These are phyloP conservation scores for Blastosporella zonata DNA, from an alignment of 1,284 basidiomycete genomes.

Conservation along the genomic window DNA sequence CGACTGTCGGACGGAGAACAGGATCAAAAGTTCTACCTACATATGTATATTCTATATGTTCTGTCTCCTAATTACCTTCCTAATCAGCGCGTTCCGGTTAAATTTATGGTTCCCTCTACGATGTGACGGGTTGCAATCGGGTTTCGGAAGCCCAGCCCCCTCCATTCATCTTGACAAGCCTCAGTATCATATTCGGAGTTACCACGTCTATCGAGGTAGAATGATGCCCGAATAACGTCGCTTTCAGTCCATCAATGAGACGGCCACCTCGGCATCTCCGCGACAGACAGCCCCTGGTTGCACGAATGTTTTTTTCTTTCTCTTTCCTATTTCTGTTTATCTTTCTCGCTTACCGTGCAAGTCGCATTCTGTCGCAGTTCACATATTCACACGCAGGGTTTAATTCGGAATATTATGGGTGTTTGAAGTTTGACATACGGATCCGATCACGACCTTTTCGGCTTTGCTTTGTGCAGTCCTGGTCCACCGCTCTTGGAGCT, in stretches of 20 bases:
- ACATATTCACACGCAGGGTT: too few relatives aligned
- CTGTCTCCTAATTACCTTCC: constrained; percentile 3
- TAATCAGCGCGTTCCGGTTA: constrained; percentile 10
- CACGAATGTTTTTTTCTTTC: constrained; percentile 5
- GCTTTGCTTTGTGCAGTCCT: background rate
- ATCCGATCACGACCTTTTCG: background rate
- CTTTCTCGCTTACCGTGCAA: constrained; percentile 4
- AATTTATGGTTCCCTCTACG: constrained; percentile 4
- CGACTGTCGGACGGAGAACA: constrained; percentile 1
- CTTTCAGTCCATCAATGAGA: background rate
- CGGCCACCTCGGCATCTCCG: constrained; percentile 4
- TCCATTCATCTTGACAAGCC: constrained; percentile 14
- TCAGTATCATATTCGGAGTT: constrained; percentile 16
- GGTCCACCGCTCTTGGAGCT: too few relatives aligned
- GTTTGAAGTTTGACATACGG: constrained; percentile 5
- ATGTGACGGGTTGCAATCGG: constrained; percentile 5
- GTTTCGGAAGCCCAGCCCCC: background rate
- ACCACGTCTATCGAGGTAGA: constrained; percentile 14
- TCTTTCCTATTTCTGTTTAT: background rate
- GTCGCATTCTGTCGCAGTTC: background rate
- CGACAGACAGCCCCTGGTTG: background rate
- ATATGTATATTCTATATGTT: constrained; percentile 16
- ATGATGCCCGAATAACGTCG: constrained; percentile 22
- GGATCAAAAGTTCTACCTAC: constrained; percentile 18
- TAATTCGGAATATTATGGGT: constrained; percentile 4